These are phyloP conservation scores for Tulasnella sp. DNA, from an alignment of 768 basidiomycete genomes.

Conservation along the genomic window DNA sequence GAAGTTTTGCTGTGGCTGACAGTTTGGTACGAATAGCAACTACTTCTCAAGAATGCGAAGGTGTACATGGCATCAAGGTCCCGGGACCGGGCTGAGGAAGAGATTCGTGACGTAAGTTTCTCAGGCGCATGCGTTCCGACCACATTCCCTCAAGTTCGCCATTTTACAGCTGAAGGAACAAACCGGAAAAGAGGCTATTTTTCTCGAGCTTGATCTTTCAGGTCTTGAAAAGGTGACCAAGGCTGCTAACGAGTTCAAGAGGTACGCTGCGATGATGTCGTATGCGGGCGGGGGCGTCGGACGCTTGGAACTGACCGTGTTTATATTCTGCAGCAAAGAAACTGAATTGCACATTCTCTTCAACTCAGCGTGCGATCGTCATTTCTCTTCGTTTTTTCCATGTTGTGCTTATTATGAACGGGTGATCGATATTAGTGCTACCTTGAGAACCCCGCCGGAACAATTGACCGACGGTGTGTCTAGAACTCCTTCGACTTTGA, in stretches of 20 bases:
- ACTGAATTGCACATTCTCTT: conserved; percentile 37
- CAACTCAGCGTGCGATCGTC: conserved; percentile 36
- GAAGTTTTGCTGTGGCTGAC: not conserved
- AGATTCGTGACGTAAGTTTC: conserved; percentile 34
- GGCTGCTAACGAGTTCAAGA: conserved; percentile 37
- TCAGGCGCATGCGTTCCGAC: not conserved
- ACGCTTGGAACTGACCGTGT: not conserved
- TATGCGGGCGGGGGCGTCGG: not conserved
- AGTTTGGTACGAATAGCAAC: not conserved
- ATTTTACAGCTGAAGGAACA: conserved; percentile 22
- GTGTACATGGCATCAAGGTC: conserved; percentile 39
- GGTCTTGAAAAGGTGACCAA: conserved; percentile 28
- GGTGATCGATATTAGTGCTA: conserved; percentile 31
- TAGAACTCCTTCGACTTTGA: not conserved
- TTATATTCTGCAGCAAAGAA: conserved; percentile 30
- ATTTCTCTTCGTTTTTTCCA: not conserved
- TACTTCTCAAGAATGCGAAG: conserved; percentile 37
- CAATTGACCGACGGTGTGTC: conserved; percentile 33
- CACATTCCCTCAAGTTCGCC: not conserved
- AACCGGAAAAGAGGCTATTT: conserved; percentile 34
- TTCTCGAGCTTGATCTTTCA: conserved; percentile 37
- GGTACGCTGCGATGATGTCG: not conserved
- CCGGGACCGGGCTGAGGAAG: conserved; percentile 25
- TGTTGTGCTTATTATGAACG: not conserved
- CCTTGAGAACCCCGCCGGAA: conserved; percentile 36